Base-by-base conservation (phyloP, 2,329 filamentous ascomycete species). In the Calonectria multiphialidica region DNA sequence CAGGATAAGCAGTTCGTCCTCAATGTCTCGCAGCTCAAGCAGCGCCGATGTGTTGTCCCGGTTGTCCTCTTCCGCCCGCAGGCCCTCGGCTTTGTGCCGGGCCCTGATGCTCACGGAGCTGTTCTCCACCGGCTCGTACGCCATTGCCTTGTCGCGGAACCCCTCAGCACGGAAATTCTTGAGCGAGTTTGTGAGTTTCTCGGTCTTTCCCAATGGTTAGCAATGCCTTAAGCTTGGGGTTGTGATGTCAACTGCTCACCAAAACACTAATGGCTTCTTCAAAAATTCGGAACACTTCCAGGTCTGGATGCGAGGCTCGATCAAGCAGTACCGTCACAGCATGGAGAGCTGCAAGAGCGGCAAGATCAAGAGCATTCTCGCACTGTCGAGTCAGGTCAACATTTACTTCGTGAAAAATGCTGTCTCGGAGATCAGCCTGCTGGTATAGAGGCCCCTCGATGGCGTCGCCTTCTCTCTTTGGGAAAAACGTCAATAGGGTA, bases 371-470 rank as follows among this genome's bases (percentile, higher is more conserved):
- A 0, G 90, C 88, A 37, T 90, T 92, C 64, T 92, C 90, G 64
- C 91, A 93, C 9, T 89, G 87, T 1, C 89, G 87, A 0, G 91
- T 91, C 21, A 91, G 84, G 74, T 93, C 91, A 0, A 91, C 90
- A 64, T 93, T 93, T 13, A 93, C 83, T 74, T 93, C 91, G 74
- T 92, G 91, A 76, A 92, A 92, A 30, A 93, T 88, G 73, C 90
- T 92, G 73, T 91, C 91, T 5, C 90, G 85, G 3, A 93, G 82
- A 76, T 93, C 91, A 1, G 90, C 90, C 75, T 92, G 89, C 53
- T 90, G 88, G 62, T 90, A 90, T 0, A 90, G 75, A 0, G 88
- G 88, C 0, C 89, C 89, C 72, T 91, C 89, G 2, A 86, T 87
- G 0, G 88, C 87, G 42, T 87, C 86, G 1, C 88, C 89, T 69